Evolutionary conservation across 371 early-diverging fungal species (phyloP), one percentile per base, ranked within the genome.

Genomic region (Syncephalastrum racemosum): DNA sequence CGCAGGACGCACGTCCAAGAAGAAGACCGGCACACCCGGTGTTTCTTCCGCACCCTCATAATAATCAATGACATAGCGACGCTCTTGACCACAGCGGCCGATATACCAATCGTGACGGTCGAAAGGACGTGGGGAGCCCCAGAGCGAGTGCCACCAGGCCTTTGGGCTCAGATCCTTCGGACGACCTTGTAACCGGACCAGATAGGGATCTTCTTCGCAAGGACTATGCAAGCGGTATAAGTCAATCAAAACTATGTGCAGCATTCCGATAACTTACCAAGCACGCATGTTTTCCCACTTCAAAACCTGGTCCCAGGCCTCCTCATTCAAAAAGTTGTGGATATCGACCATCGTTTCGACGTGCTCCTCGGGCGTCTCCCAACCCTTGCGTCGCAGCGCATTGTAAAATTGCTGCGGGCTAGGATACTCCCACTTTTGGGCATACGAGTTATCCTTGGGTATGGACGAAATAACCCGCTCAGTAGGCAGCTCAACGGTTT

Each of bases 281-380:
- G 85, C 69, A 58, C 85, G 83, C 66, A 86, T 82, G 6, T 70
- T 59, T 67, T 98, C 99, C 96, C 97, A 97, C 64, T 91, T 89
- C 51, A 93, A 65, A 22, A 98, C 93, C 63, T 97, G 89, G 16
- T 80, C 67, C 99, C 99, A 98, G 39, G 91, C 91, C 46, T 87
- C 91, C 67, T 98, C 98, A 63, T 98, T 98, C 66, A 98, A 80
- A 59, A 92, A 91, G 71, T 98, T 98, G 74, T 98, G 99, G 62
- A 98, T 96, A 63, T 92, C 88, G 1, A 97, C 97, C 90, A 98
- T 94, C 1, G 88, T 88, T 45, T 89, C 90, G 50, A 98, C 85
- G 49, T 93, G 87, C 41, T 87, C 86, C 66, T 95, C 96, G 4
- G 90, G 89, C 1, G 97, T 90, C 46, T 92, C 87, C 94, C 91